Evolutionary conservation across 805 yeast genomes (phyloP), one percentile per base, ranked within the genome.

Genomic region (Pichia nakasei): DNA sequence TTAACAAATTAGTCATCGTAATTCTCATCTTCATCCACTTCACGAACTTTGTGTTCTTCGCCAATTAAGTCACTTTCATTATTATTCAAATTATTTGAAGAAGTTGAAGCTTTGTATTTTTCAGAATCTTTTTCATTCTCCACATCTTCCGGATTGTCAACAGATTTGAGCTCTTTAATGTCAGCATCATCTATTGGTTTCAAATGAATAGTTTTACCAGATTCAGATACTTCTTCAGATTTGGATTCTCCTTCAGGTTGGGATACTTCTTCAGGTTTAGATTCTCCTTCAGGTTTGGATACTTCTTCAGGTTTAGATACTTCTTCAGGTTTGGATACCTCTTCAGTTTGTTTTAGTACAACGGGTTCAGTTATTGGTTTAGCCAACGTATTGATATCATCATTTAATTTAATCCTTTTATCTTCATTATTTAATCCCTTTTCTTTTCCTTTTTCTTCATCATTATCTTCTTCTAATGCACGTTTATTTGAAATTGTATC

Each of bases 21-120:
- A 45, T 64, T 58, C 37, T 64, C 68, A 48, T 64, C 68, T 48
- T 64, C 68, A 27, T 64, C 66, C 19, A 64, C 53, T 33, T 55
- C 51, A 39, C 68, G 56, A n/a, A 62, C 50, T 35, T 50, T 46
- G 9, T 40, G 22, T 35, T 43, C 48, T 22, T 32, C 37, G 17
- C 6, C 13, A 9, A 15, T 18, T n/a, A n/a, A 35, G 1, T 21
- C 31, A 24, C 22, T 31, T 17, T 22, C 38, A 34, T 37, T 38
- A 22, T 17, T 36, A 27, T 27, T 11, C 6, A 27, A 6, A 13
- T 6, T 13, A 27, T 12, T 27, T 15, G 32, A 13, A 13, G 32
- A 27, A 32, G 3, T 22, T 22, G 12, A 32, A 19, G 22, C 27
- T 11, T 33, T 19, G 18, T 8, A 2, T 11, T 19, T 19, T 33